Evolutionary conservation across 306 rosid genomes (phyloP).

Genomic region (Chamaecrista fasciculata): DNA sequence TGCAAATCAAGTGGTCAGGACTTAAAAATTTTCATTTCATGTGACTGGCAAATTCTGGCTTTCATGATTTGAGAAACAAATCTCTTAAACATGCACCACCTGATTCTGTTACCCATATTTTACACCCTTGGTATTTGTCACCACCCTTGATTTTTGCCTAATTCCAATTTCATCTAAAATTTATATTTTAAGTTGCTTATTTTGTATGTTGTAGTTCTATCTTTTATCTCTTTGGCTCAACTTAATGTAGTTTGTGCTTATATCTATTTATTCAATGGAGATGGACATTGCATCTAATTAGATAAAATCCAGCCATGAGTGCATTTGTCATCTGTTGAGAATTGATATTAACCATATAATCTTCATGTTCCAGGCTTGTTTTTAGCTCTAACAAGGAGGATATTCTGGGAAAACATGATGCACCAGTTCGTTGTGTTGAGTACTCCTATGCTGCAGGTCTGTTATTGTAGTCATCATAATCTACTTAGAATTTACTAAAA

Average conservation of each 20-base stretch:
- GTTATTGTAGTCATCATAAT: background rate
- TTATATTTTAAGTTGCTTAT: background rate
- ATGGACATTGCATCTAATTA: background rate
- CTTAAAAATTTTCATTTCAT: background rate
- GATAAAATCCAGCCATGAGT: background rate
- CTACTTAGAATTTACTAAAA: background rate
- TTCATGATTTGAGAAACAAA: background rate
- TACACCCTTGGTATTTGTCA: background rate
- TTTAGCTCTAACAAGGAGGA: conserved; percentile 80
- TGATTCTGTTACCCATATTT: background rate
- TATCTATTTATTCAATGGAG: background rate
- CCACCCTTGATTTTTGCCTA: background rate
- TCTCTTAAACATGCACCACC: background rate
- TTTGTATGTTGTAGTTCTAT: background rate
- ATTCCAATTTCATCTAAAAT: background rate
- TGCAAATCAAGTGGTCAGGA: background rate
- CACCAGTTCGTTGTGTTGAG: conserved; percentile 90
- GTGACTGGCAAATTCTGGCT: background rate
- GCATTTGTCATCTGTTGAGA: background rate
- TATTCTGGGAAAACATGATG: conserved; percentile 79
- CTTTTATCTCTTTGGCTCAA: background rate
- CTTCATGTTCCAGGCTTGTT: conserved; percentile 52
- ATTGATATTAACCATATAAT: background rate
- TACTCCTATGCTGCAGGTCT: conserved; percentile 88
- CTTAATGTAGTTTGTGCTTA: background rate